These are phyloP conservation scores for Beauveria scarabaeidicola DNA, from an alignment of 2,329 filamentous ascomycete genomes.

Conservation along the genomic window DNA sequence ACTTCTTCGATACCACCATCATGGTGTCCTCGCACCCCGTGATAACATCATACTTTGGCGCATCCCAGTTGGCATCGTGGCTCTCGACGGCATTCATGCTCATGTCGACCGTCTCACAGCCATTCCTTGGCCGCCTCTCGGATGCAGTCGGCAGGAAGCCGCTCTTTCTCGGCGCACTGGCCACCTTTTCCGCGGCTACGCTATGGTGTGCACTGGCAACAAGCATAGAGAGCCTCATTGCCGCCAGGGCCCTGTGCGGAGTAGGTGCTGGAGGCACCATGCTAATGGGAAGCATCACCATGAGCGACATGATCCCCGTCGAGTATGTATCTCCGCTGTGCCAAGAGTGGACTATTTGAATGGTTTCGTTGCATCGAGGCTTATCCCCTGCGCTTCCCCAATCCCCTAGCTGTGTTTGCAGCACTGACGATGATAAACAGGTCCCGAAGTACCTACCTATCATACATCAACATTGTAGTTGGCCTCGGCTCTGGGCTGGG, in stretches of 20 bases:
- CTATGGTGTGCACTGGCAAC: conserved; percentile 60
- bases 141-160: conserved; percentile 63
- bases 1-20: conserved; percentile 66
- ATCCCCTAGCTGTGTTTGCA: not conserved
- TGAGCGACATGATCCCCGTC: conserved; percentile 66
- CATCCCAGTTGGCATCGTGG: conserved; percentile 74
- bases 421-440: conserved; percentile 15
- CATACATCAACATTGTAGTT: conserved; percentile 58
- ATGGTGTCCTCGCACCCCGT: conserved; percentile 77
- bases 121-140: conserved; percentile 63
- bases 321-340: conserved; percentile 36
- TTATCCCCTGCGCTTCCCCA: not conserved
- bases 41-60: conserved; percentile 70
- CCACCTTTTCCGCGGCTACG: conserved; percentile 56
- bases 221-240: conserved; percentile 51
- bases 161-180: conserved; percentile 54
- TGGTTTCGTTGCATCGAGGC: not conserved
- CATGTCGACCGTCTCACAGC: conserved; percentile 68
- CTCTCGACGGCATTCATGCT: conserved; percentile 71
- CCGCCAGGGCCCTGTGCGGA: conserved; percentile 40
- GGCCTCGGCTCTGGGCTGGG: conserved; percentile 50
- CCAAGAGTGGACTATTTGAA: not conserved
- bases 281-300: conserved; percentile 61
- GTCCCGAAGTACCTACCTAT: conserved; percentile 60
- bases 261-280: conserved; percentile 65